Evolutionary conservation across 202 grass and related monocot species (phyloP).

Genomic region (Carex arenaria): DNA sequence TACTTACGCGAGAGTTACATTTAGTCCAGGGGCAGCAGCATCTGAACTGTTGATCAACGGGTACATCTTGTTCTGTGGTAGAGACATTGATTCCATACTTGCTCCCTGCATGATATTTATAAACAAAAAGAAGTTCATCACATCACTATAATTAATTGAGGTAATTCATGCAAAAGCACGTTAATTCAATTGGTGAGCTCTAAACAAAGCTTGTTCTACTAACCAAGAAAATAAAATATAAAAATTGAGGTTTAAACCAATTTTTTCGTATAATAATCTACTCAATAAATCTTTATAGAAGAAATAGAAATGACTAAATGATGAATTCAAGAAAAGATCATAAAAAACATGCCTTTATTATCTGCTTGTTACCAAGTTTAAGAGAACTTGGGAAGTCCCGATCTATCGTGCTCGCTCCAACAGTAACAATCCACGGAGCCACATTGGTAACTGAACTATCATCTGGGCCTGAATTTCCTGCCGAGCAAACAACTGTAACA

Average conservation of each 20-base stretch:
- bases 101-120: slow-evolving; percentile 27
- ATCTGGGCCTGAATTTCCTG: slow-evolving; percentile 53
- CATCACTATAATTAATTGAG: background rate
- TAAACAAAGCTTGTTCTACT: background rate
- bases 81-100: slow-evolving; percentile 37
- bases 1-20: slow-evolving; percentile 22
- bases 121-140: background rate
- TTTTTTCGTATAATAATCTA: background rate
- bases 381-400: slow-evolving; percentile 51
- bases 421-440: slow-evolving; percentile 71
- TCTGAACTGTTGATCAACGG: slow-evolving; percentile 36
- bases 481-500: slow-evolving; percentile 63
- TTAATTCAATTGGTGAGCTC: background rate
- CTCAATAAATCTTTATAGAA: background rate
- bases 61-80: slow-evolving; percentile 41
- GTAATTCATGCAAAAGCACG: background rate
- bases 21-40: slow-evolving; percentile 21
- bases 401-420: slow-evolving; percentile 77
- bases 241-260: background rate
- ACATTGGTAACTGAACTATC: slow-evolving; percentile 29
- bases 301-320: background rate
- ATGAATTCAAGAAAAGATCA: background rate
- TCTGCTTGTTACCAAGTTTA: slow-evolving; percentile 51
- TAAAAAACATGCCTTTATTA: slow-evolving; percentile 30
- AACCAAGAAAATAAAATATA: background rate